Conservation (phyloP, 331 rosid species). For the Malus hybrid region DNA sequence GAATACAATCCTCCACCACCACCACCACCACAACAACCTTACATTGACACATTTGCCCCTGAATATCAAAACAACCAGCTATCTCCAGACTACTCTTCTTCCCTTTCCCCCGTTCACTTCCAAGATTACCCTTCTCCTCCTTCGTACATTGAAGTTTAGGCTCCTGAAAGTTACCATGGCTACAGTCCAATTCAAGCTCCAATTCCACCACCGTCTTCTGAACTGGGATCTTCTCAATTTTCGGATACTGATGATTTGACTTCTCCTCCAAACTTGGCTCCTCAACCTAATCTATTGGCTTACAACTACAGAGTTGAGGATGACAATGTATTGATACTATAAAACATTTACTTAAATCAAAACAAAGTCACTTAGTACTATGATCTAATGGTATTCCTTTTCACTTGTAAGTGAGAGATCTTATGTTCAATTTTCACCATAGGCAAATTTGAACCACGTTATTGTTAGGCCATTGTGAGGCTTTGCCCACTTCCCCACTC, state of each 20-base stretch:
- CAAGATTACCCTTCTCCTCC: slow-evolving; percentile 12
- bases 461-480: too few relatives aligned
- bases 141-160: not conserved
- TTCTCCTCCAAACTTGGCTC: not conserved
- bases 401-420: too few relatives aligned
- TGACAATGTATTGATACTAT: too few relatives aligned
- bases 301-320: slow-evolving; percentile 17
- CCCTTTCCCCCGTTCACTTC: not conserved
- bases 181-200: not conserved
- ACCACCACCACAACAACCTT: not conserved
- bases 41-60: not conserved
- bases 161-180: not conserved
- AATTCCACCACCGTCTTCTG: not conserved
- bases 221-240: not conserved
- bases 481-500: too few relatives aligned
- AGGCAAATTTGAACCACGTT: too few relatives aligned
- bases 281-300: not conserved
- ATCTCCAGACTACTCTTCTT: not conserved
- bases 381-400: fast-evolving
- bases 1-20: not conserved
- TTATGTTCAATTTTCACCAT: too few relatives aligned
- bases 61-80: not conserved
- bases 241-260: not conserved
- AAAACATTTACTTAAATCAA: too few relatives aligned
- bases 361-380: too few relatives aligned